phyloP scores from a whole-genome alignment of 768 basidiomycete genomes.

The Termitomyces sp. region DNA sequence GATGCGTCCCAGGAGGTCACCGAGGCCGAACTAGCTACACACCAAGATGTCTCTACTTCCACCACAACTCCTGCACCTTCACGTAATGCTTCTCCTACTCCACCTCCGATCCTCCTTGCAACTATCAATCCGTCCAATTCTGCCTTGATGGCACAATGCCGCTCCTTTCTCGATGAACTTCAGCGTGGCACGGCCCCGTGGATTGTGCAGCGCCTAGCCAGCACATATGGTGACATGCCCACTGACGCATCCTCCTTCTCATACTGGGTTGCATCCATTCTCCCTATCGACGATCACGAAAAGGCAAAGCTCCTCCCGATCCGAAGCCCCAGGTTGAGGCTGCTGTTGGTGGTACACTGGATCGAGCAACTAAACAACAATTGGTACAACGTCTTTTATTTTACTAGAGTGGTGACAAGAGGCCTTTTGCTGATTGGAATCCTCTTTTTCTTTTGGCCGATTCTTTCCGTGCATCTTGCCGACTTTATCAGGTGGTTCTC shows the following conservation, averaged over 20 bases:
- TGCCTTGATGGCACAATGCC: constrained; percentile 46
- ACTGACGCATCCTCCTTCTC: constrained; percentile 65
- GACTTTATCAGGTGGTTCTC: constrained; percentile 64
- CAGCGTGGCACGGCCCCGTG: constrained; percentile 79
- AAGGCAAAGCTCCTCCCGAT: constrained; percentile 85
- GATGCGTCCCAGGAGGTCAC: neutral
- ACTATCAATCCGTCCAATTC: constrained; percentile 35
- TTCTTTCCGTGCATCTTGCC: constrained; percentile 2
- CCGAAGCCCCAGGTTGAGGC: constrained; percentile 67
- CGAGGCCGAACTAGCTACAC: neutral
- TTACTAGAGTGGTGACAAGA: constrained; percentile 17
- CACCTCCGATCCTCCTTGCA: constrained; percentile 13
- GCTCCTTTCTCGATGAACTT: constrained; percentile 38
- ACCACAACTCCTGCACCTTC: constrained; percentile 6
- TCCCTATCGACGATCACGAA: constrained; percentile 89
- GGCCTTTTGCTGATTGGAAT: constrained; percentile 23
- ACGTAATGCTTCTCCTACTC: neutral
- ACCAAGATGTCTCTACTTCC: neutral
- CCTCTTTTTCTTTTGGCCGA: constrained; percentile 21
- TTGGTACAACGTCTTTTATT: constrained; percentile 34
- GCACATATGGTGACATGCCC: constrained; percentile 76
- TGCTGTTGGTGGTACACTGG: constrained; percentile 90
- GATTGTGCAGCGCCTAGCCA: constrained; percentile 84
- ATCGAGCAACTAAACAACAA: constrained; percentile 66
- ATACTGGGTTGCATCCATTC: constrained; percentile 87